phyloP scores from a whole-genome alignment of 306 rosid species.

The Prunus dulcis region DNA sequence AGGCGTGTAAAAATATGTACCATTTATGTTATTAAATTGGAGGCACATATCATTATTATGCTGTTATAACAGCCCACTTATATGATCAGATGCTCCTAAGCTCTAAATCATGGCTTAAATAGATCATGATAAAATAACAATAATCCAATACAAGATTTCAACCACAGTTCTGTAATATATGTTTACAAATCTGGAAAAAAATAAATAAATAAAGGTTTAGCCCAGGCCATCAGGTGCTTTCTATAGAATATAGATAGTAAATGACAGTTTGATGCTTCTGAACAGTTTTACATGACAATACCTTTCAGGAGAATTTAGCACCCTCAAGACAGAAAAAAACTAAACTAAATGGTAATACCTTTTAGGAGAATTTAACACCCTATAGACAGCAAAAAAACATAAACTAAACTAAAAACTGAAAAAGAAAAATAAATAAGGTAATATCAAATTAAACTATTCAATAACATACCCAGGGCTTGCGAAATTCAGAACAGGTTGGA shows the following conservation, averaged over 20 bases:
- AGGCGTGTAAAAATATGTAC: background rate
- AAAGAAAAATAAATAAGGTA: too few species aligned
- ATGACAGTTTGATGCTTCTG: background rate
- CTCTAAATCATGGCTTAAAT: background rate
- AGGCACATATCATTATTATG: background rate
- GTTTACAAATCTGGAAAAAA: background rate
- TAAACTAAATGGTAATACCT: background rate
- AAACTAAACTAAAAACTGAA: background rate
- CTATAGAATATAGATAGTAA: background rate
- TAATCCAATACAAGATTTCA: background rate
- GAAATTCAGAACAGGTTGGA: slow-evolving; percentile 83
- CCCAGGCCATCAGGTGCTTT: background rate
- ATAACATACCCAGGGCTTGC: slow-evolving; percentile 93
- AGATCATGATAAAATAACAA: background rate
- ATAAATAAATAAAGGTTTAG: background rate
- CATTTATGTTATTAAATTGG: background rate
- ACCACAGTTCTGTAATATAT: background rate
- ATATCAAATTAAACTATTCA: slow-evolving; percentile 13
- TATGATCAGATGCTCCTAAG: background rate
- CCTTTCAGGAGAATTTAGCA: background rate
- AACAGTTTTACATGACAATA: background rate
- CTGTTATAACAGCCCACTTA: background rate
- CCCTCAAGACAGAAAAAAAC: background rate
- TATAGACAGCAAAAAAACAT: background rate
- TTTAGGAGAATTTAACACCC: background rate